A percentile compares a stretch with the other conserved stretches of the same genome.
These are phyloP conservation scores for Hymenoscyphus repandus DNA, from an alignment of 2,329 filamentous ascomycete genomes.

Conservation along the genomic window DNA sequence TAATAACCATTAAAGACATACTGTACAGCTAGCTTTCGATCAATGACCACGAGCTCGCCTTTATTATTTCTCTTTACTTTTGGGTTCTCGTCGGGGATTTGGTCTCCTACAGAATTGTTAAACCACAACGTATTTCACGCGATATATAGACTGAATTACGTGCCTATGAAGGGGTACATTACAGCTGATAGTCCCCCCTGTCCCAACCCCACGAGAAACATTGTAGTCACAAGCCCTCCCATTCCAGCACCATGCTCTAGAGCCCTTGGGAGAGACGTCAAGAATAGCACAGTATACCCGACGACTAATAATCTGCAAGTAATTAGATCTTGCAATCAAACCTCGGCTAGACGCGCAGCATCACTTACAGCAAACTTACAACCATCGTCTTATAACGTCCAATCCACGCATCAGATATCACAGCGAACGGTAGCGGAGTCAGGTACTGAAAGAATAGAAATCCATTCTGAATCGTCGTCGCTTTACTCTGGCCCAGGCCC, in stretches of 20 bases:
- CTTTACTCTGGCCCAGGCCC: slow-evolving; percentile 43
- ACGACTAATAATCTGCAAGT: slow-evolving; percentile 39
- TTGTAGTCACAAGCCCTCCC: slow-evolving; percentile 49
- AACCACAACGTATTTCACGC: slow-evolving; percentile 41
- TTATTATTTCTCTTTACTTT: slow-evolving; percentile 41
- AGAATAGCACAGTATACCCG: slow-evolving; percentile 49
- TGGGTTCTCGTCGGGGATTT: slow-evolving; percentile 40
- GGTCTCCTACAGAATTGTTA: slow-evolving; percentile 28
- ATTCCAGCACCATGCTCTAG: slow-evolving; percentile 45
- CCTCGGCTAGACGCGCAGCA: neutral
- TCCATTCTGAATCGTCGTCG: slow-evolving; percentile 42
- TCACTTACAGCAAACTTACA: slow-evolving; percentile 35
- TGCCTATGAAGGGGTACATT: slow-evolving; percentile 51
- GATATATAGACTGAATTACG: neutral
- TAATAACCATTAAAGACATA: slow-evolving; percentile 48
- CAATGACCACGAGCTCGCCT: slow-evolving; percentile 53
- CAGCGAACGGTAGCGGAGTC: slow-evolving; percentile 53
- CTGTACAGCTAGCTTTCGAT: slow-evolving; percentile 49
- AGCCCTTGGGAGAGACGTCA: slow-evolving; percentile 47
- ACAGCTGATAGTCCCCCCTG: slow-evolving; percentile 62
- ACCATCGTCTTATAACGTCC: slow-evolving; percentile 57
- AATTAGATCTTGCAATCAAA: neutral
- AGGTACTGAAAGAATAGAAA: slow-evolving; percentile 44
- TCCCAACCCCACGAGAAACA: slow-evolving; percentile 54
- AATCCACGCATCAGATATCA: slow-evolving; percentile 54